These are phyloP conservation scores for Leptographium galeiforme DNA, from an alignment of 2,329 filamentous ascomycete species.

Conservation along the genomic window DNA sequence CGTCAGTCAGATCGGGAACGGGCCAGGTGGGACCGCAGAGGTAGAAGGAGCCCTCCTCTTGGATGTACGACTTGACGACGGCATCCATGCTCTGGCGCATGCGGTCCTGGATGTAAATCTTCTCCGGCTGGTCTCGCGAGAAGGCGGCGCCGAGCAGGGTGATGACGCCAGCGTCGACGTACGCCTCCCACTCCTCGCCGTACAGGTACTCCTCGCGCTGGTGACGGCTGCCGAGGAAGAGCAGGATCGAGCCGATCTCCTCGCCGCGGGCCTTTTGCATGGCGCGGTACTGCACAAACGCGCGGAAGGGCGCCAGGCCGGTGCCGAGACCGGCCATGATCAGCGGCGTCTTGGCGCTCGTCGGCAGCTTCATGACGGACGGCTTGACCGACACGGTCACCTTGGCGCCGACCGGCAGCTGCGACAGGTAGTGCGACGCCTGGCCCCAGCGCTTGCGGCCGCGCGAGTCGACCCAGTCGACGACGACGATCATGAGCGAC, in stretches of 20 bases:
- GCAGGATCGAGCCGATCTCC: slow-evolving; percentile 79
- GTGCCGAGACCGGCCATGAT: slow-evolving; percentile 99
- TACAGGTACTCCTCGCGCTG: slow-evolving; percentile 98
- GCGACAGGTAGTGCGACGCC: slow-evolving; percentile 78
- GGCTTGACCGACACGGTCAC: slow-evolving; percentile 94
- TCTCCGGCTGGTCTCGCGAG: slow-evolving; percentile 90
- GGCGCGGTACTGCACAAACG: slow-evolving; percentile 94
- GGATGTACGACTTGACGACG: slow-evolving; percentile 75
- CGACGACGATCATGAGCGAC: slow-evolving; percentile 90
- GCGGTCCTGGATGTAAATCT: slow-evolving; percentile 98
- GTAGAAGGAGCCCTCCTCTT: slow-evolving; percentile 86
- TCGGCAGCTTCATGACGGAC: slow-evolving; percentile 96
- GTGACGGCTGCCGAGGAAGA: slow-evolving; percentile 95
- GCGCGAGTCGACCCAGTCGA: slow-evolving; percentile 82
- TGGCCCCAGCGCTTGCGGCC: slow-evolving; percentile 87
- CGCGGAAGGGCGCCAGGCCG: slow-evolving; percentile 95
- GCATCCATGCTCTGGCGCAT: slow-evolving; percentile 81
- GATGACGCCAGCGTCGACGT: slow-evolving; percentile 88
- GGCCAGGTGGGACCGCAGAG: slow-evolving; percentile 97
- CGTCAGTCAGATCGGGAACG: slow-evolving; percentile 88
- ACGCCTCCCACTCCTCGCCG: slow-evolving; percentile 98
- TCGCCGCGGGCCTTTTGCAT: slow-evolving; percentile 97
- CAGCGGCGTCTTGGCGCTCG: slow-evolving; percentile 74
- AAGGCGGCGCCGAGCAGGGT: slow-evolving; percentile 89
- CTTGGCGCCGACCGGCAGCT: slow-evolving; percentile 58